A percentile compares a stretch with the other conserved stretches of the same genome.
Evolutionary conservation across 2,329 filamentous ascomycete genomes (phyloP).

Genomic region (Fusarium veterinarium): DNA sequence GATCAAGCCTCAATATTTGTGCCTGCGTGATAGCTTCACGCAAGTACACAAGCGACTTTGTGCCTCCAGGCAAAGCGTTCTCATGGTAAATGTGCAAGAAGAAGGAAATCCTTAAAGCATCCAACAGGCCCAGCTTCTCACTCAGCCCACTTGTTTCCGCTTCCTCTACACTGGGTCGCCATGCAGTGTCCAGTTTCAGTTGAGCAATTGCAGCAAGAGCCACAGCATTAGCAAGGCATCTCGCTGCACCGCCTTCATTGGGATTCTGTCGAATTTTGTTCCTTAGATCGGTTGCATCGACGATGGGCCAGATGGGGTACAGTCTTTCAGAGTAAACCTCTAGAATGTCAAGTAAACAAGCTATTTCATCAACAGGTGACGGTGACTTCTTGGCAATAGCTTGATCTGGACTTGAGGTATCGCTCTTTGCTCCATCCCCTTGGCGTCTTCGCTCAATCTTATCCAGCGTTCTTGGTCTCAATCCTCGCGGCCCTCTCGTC

Average conservation of each 20-base stretch:
- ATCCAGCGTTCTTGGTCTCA: conserved; percentile 58
- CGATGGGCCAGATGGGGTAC: conserved; percentile 64
- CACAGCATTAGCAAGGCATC: conserved; percentile 58
- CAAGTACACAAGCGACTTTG: conserved; percentile 59
- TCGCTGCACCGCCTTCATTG: conserved; percentile 48
- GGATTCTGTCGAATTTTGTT: conserved; percentile 49
- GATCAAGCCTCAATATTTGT: conserved; percentile 61
- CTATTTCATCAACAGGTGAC: conserved; percentile 38
- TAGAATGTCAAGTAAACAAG: conserved; percentile 47
- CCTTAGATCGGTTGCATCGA: conserved; percentile 58
- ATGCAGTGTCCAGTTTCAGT: conserved; percentile 54
- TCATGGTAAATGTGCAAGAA: conserved; percentile 65
- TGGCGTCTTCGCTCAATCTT: conserved; percentile 50
- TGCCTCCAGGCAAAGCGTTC: conserved; percentile 59
- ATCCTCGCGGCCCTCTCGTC: conserved; percentile 58
- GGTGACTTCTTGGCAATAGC: conserved; percentile 10
- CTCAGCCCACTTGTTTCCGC: conserved; percentile 45
- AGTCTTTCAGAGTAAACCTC: conserved; percentile 62
- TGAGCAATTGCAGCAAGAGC: conserved; percentile 62
- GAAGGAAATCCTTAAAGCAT: conserved; percentile 59
- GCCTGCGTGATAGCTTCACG: conserved; percentile 64
- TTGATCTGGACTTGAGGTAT: conserved; percentile 10
- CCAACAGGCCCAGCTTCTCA: conserved; percentile 50
- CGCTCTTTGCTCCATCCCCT: conserved; percentile 16
- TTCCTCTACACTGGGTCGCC: conserved; percentile 43